phyloP scores from a whole-genome alignment of 768 basidiomycete species.

The Macrolepiota albuminosa region DNA sequence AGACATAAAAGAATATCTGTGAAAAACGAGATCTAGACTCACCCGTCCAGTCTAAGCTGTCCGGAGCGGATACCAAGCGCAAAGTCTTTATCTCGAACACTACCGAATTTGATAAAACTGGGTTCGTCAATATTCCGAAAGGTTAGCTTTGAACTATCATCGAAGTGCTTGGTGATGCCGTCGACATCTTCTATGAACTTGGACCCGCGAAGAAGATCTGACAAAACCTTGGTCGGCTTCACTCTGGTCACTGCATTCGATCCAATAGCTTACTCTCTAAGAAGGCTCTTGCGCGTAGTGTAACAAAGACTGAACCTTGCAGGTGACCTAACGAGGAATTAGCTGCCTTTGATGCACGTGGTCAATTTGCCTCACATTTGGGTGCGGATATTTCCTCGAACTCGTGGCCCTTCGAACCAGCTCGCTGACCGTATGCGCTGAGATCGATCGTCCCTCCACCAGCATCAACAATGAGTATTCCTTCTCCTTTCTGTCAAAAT shows the following conservation, averaged over 20 bases:
- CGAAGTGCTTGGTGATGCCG: not conserved
- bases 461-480: slow-evolving; percentile 53
- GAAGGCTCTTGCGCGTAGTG: not conserved
- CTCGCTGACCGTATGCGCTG: slow-evolving; percentile 42
- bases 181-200: not conserved
- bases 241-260: not conserved
- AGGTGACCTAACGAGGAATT: not conserved
- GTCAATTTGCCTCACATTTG: not conserved
- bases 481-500: slow-evolving; percentile 33
- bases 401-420: slow-evolving; percentile 8
- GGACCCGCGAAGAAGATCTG: not conserved
- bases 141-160: not conserved
- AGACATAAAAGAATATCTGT: not conserved
- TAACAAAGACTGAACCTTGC: slow-evolving; percentile 3
- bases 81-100: not conserved
- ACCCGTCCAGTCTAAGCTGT: not conserved
- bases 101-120: not conserved
- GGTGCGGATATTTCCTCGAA: slow-evolving; percentile 5
- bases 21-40: not conserved
- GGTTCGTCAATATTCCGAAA: slow-evolving; percentile 1
- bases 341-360: not conserved
- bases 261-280: not conserved
- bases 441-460: slow-evolving; percentile 62
- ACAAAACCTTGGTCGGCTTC: not conserved
- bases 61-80: slow-evolving; percentile 1